These are phyloP conservation scores for Erodium maritimum DNA, from an alignment of 345 rosid genomes.

Conservation along the genomic window DNA sequence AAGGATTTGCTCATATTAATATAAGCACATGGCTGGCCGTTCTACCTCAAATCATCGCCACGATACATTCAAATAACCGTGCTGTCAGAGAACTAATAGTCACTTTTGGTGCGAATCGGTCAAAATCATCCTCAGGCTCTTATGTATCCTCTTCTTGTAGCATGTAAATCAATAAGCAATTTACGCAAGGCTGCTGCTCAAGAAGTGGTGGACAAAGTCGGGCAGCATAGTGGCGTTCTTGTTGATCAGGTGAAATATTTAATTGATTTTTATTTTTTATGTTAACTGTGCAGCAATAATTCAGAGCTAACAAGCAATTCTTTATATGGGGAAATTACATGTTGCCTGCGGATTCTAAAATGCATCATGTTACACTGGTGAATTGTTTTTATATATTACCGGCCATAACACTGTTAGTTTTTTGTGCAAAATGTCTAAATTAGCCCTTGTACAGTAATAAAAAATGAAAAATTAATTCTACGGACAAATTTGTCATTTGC, in stretches of 20 bases:
- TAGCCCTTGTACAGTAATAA: too few species aligned
- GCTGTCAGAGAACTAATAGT: slow-evolving; percentile 88
- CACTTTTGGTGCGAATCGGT: slow-evolving; percentile 92
- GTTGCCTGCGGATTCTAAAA: too few species aligned
- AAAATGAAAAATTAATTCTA: too few species aligned
- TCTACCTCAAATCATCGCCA: slow-evolving; percentile 96
- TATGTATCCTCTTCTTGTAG: slow-evolving; percentile 98
- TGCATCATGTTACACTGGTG: too few species aligned
- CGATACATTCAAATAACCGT: slow-evolving; percentile 92
- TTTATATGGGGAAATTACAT: too few species aligned
- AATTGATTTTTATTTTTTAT: too few species aligned
- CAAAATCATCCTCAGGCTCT: slow-evolving; percentile 98
- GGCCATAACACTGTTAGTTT: too few species aligned
- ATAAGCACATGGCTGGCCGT: slow-evolving; percentile 96
- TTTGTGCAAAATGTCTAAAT: too few species aligned
- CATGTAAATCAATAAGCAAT: slow-evolving; percentile 96
- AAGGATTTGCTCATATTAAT: slow-evolving; percentile 78
- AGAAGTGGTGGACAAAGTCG: slow-evolving; percentile 96
- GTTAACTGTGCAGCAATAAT: not conserved
- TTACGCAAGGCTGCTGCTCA: slow-evolving; percentile 90
- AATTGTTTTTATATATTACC: too few species aligned
- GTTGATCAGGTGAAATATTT: slow-evolving; percentile 67
- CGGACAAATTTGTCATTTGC: too few species aligned
- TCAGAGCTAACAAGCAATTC: not conserved
- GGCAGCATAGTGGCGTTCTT: slow-evolving; percentile 84